Base-by-base conservation (phyloP, 2,329 filamentous ascomycete genomes). In the Thielaviopsis punctulata region DNA sequence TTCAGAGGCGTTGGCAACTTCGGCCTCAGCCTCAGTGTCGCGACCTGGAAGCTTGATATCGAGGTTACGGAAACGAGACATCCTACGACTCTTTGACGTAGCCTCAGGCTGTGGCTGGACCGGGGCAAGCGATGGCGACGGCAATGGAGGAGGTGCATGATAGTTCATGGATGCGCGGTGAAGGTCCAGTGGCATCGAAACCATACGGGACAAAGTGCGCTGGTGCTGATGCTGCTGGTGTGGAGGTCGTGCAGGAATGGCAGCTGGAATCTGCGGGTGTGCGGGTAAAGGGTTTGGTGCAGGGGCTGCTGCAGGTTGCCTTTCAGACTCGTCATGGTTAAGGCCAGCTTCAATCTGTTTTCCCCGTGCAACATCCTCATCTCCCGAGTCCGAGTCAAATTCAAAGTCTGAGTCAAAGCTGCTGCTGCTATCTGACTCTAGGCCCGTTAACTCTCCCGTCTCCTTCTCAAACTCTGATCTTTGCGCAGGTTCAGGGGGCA, bases 181-280 rank as follows among this genome's bases (percentile, higher is more conserved):
- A 18, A 46, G 30, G 18, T 52, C 46, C 2, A 52, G 45, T 22
- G 51, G 51, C 13, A 52, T 39, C 12, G 51, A 49, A 15, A 21
- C n/a, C 51, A 49, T 52, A 4, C 33, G 33, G 21, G 8, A 24
- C 2, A 13, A 9, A 4, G 21, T 24, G 3, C 27, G 27, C 9
- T 36, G 39, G 23, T 44, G 36, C 24, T 24, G 21, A 10, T 46
- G 23, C 19, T 41, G 21, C 10, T 22, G 22, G 15, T 30, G 21
- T 10, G 22, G 19, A n/a, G 25, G 10, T 41, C 15, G 21, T 6
- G 18, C 36, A 4, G 33, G 24, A 18, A 15, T 33, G 24, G 18
- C 48, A 24, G 24, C 45, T 36, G 21, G 19, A 19, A n/a, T 24
- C 19, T 2, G 47, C n/a, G 9, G 47, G 8, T 10, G 19, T 15